Evolutionary conservation across 2,329 filamentous ascomycete species (phyloP).

Genomic region (Bipolaris cookei): DNA sequence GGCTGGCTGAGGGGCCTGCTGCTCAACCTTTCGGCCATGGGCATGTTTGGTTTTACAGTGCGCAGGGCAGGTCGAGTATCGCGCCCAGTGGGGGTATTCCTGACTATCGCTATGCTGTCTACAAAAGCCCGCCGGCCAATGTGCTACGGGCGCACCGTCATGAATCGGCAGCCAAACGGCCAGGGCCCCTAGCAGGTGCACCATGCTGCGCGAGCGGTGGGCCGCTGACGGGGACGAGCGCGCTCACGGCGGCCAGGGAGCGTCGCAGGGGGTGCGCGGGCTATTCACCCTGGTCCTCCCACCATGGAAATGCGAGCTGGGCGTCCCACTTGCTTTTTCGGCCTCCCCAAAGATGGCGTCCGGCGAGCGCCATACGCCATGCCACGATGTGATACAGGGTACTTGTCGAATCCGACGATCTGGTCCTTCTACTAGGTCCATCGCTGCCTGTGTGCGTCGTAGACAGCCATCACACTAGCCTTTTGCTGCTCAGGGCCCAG

Average conservation of each 20-base stretch:
- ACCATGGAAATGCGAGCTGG: slow-evolving; percentile 36
- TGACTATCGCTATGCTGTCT: slow-evolving; percentile 36
- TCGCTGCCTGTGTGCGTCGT: slow-evolving; percentile 33
- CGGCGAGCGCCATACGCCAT: slow-evolving; percentile 42
- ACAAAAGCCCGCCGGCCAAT: slow-evolving; percentile 32
- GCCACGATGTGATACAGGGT: slow-evolving; percentile 51
- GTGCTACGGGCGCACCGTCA: slow-evolving; percentile 30
- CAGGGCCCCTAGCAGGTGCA: slow-evolving; percentile 38
- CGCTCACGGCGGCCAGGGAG: slow-evolving; percentile 18
- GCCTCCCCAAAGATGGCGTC: slow-evolving; percentile 36
- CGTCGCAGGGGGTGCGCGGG: slow-evolving; percentile 26
- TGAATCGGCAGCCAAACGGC: slow-evolving; percentile 37
- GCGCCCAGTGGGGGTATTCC: slow-evolving; percentile 35
- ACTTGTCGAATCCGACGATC: slow-evolving; percentile 50
- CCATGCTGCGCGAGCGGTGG: slow-evolving; percentile 26
- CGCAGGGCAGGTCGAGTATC: slow-evolving; percentile 25
- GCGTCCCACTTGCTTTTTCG: slow-evolving; percentile 37
- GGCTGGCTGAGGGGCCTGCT: slow-evolving; percentile 27
- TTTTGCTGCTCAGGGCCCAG: slow-evolving; percentile 40
- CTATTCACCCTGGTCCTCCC: slow-evolving; percentile 28
- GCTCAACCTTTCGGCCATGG: slow-evolving; percentile 9
- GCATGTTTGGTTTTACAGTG: slow-evolving; percentile 36
- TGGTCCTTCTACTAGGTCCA: slow-evolving; percentile 44
- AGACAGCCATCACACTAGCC: slow-evolving; percentile 46
- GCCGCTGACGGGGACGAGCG: slow-evolving; percentile 28